Evolutionary conservation across 495 filamentous ascomycete species (phyloP).

Genomic region (Tricharina praecox): DNA sequence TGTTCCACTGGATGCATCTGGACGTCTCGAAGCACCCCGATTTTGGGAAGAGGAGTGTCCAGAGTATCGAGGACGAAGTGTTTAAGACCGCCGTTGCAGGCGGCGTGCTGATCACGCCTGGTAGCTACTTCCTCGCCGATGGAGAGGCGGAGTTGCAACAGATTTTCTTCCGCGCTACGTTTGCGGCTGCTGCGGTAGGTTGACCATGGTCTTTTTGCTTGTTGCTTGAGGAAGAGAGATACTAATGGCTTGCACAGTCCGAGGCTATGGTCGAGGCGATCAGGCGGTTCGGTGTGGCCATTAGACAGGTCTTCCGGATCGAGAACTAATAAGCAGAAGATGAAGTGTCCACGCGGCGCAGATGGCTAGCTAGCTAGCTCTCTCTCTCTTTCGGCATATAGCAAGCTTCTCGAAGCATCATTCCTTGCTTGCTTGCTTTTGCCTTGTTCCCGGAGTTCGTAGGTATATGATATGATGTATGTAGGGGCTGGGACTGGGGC

Average conservation of each 20-base stretch:
- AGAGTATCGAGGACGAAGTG: constrained; percentile 68
- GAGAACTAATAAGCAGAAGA: constrained; percentile 5
- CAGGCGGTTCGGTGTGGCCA: constrained; percentile 49
- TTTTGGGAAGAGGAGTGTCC: constrained; percentile 38
- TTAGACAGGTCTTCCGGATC: constrained; percentile 47
- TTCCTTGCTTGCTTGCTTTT: too few species aligned
- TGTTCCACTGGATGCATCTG: constrained; percentile 90
- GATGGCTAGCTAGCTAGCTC: too few species aligned
- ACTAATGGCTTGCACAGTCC: constrained; percentile 13
- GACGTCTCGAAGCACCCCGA: constrained; percentile 57
- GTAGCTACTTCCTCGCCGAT: constrained; percentile 75
- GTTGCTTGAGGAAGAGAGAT: too few species aligned
- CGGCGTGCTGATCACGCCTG: constrained; percentile 58
- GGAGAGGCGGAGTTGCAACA: constrained; percentile 31
- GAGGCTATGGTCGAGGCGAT: constrained; percentile 68
- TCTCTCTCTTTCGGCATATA: too few species aligned
- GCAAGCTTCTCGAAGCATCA: too few species aligned
- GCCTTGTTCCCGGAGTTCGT: too few species aligned
- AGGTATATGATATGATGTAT: too few species aligned
- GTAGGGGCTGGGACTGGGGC: too few species aligned
- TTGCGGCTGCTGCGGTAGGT: constrained; percentile 51
- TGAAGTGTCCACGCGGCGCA: too few species aligned
- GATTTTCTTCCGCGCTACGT: constrained; percentile 79
- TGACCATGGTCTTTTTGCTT: too few species aligned
- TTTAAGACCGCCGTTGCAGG: constrained; percentile 54